Base-by-base conservation (phyloP, 495 filamentous ascomycete genomes). In the Penicillium maclennaniae region DNA sequence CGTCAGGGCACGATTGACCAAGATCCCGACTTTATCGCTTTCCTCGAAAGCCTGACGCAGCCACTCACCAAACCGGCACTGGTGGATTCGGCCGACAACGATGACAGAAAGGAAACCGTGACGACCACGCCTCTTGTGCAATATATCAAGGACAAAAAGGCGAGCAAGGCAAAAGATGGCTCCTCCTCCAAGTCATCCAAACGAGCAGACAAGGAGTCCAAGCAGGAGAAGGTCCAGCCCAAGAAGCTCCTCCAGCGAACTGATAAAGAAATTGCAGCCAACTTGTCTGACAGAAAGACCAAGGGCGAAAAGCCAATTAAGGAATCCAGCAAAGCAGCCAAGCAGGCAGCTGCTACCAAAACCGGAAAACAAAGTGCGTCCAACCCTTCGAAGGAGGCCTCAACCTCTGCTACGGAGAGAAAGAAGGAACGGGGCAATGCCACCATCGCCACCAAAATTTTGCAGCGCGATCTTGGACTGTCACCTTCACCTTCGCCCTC, bases 1-100 rank as follows among this genome's bases (percentile, higher is more conserved):
- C 85, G 92, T 4, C 89, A 95, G 66, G 93, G 95, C 40, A 95
- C 89, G 6, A 97, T 98, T 52, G 93, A 98, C 58, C 90, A 92
- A 60, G 93, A 98, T 65, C 83, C 87, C 0, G 93, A 97, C 51
- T 97, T 97, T 57, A 95, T 96, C 70, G 81, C 81, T 19, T 98
- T 97, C 62, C 81, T 98, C 7, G 88, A 95, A 67, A 85, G 82
- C 44, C 79, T 96, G 8, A 93, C 91, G 3, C 87, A 88, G 46
- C 91, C 91, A 0, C 80, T 87, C 26, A 70, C 75, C 7, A 85
- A 81, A 54, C 68, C 80, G 4, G 41, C 66, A 0, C 45, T 72
- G 7, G 72, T 80, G 3, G 85, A 87, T 34, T 68, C 73, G 0
- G 62, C 68, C 7, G 75, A 78, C 10, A 80, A 83, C 16, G 68